Conservation (phyloP, 1,139 yeast genomes). For the Debaryomyces coudertii region DNA sequence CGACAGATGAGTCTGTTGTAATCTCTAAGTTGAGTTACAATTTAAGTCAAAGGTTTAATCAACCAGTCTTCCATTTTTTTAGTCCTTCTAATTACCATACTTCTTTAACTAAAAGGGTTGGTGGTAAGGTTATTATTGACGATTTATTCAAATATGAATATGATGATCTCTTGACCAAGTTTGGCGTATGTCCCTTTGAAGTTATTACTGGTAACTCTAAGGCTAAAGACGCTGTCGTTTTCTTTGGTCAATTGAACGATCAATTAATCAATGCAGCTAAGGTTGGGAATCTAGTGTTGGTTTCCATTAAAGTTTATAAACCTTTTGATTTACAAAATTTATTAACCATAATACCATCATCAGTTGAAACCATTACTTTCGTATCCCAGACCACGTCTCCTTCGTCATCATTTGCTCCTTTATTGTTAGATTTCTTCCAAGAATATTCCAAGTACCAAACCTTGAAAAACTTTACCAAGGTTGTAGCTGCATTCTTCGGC, state of each 20-base stretch:
- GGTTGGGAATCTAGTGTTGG: conserved; percentile 49
- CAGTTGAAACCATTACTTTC: conserved; percentile 61
- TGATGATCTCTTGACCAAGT: conserved; percentile 31
- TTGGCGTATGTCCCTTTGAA: conserved; percentile 36
- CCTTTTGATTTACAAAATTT: conserved; percentile 66
- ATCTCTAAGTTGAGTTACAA: conserved; percentile 61
- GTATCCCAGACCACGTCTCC: conserved; percentile 61
- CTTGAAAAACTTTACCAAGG: conserved; percentile 50
- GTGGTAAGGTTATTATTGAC: conserved; percentile 22
- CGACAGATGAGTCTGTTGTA: conserved; percentile 53
- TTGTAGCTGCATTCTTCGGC: conserved; percentile 65
- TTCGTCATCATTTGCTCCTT: conserved; percentile 55
- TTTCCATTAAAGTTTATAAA: conserved; percentile 65
- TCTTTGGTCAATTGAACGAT: conserved; percentile 60
- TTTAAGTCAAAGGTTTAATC: conserved; percentile 49
- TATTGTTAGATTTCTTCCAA: conserved; percentile 76
- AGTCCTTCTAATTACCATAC: conserved; percentile 32
- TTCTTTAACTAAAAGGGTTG: conserved; percentile 19
- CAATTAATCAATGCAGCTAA: conserved; percentile 47
- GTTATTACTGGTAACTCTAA: conserved; percentile 29
- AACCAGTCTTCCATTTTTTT: conserved; percentile 72
- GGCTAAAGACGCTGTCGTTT: conserved; percentile 57
- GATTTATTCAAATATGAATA: conserved; percentile 22
- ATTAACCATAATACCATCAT: conserved; percentile 54
- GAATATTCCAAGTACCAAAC: conserved; percentile 53